Base-by-base conservation (phyloP, 805 yeast species). In the Candida corydali region DNA sequence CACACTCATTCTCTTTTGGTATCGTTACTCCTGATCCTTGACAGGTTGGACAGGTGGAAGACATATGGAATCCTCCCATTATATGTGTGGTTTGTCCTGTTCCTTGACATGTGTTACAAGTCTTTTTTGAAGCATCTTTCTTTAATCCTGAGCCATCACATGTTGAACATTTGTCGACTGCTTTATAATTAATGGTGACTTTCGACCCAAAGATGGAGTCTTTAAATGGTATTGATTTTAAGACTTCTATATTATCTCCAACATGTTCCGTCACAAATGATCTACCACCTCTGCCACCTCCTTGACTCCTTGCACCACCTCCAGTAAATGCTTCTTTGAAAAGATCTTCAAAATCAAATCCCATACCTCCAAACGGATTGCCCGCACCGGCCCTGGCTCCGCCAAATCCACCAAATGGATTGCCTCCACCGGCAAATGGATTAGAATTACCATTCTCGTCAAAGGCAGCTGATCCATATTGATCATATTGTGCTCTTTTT, bases 31-130 rank as follows among this genome's bases (percentile, higher is more conserved):
- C 99, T 5, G 85, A 67, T 27, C 99, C 99, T 30, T 74, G 79
- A 70, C 99, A 93, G 3, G 80, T 65, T 34, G 71, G 71, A 73
- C 99, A 93, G 9, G 96, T 87, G 0, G 96, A 80, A 3, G 95
- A 82, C 96, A 93, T 88, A 52, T 89, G 96, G 75, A 91, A 93
- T 0, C 98, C 98, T 3, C 95, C 96, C 55, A 85, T 73, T 32
- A 80, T 70, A 51, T 91, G 97, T 15, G 88, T 83, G 12, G 82
- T 78, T 24, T 89, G 82, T 4, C 99, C 99, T 0, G 95, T 77
- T 40, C 99, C 99, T 39, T 87, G 86, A 69, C 99, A 93, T 3
- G 86, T 64, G 1, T 76, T 65, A 69, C 98, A 93, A 0, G 95
- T 85, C 8, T 78, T 64, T 53, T 86, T 83, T 59, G 76, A 74